These are phyloP conservation scores for Xerocomellus dryophilus DNA, from an alignment of 768 basidiomycete species.

Conservation along the genomic window DNA sequence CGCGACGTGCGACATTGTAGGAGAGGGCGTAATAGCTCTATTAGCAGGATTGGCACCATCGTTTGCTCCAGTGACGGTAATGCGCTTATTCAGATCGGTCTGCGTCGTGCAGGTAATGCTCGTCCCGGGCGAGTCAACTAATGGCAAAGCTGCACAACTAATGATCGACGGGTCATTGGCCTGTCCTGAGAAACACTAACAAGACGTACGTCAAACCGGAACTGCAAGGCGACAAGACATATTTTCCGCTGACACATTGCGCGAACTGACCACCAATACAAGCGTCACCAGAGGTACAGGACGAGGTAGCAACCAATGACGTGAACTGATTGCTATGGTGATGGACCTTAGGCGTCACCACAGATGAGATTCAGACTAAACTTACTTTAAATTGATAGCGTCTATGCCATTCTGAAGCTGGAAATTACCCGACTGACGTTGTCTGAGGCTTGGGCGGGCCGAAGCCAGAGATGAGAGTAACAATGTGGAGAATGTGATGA, in stretches of 20 bases:
- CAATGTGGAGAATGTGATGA: conserved; percentile 35
- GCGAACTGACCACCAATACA: conserved; percentile 52
- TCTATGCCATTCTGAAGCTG: conserved; percentile 40
- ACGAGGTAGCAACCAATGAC: conserved; percentile 27
- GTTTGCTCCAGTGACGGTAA: conserved; percentile 36
- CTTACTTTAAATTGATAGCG: conserved; percentile 42
- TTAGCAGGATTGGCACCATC: conserved; percentile 23
- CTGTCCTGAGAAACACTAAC: neutral
- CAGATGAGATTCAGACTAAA: neutral
- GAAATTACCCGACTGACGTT: conserved; percentile 26
- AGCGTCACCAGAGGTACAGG: conserved; percentile 41
- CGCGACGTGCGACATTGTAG: conserved; percentile 1
- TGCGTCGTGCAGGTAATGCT: conserved; percentile 50
- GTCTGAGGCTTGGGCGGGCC: conserved; percentile 37
- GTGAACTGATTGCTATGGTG: conserved; percentile 21
- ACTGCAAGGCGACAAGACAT: conserved; percentile 25
- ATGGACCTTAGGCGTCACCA: neutral
- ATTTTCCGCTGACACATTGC: conserved; percentile 50
- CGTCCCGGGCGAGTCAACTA: conserved; percentile 49
- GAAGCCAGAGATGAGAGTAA: conserved; percentile 28
- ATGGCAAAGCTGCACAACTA: conserved; percentile 44
- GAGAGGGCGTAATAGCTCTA: conserved; percentile 14
- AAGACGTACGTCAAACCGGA: conserved; percentile 19
- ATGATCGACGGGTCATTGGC: neutral
- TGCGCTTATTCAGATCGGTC: conserved; percentile 45